A percentile compares a stretch with the other conserved stretches of the same genome.
Conservation (phyloP, 2,329 filamentous ascomycete genomes). For the Pseudogymnoascus sp. region DNA sequence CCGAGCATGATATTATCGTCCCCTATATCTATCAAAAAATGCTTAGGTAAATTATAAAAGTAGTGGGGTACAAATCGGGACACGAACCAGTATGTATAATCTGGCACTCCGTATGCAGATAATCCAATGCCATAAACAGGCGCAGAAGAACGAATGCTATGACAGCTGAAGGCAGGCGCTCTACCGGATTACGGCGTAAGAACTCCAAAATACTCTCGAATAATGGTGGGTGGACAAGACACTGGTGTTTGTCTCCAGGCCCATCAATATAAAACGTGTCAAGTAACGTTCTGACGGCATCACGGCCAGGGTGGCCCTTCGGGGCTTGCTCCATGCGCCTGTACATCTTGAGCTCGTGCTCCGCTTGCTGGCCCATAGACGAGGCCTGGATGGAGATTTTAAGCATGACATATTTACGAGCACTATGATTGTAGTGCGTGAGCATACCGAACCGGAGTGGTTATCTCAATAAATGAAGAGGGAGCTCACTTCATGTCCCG, state of each 20-base stretch:
- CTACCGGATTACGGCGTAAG: slow-evolving; percentile 31
- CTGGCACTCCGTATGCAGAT: slow-evolving; percentile 37
- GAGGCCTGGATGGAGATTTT: slow-evolving; percentile 16
- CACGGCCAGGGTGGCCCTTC: slow-evolving; percentile 28
- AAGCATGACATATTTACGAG: slow-evolving; percentile 17
- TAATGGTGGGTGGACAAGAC: slow-evolving; percentile 36
- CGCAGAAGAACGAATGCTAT: slow-evolving; percentile 32
- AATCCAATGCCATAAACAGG: slow-evolving; percentile 39
- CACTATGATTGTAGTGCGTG: slow-evolving; percentile 12
- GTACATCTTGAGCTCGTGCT: slow-evolving; percentile 38
- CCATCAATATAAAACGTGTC: slow-evolving; percentile 33
- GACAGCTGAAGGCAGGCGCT: slow-evolving; percentile 30
- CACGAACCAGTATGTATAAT: slow-evolving; percentile 39
- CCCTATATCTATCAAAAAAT: slow-evolving; percentile 34
- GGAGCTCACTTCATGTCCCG: slow-evolving; percentile 17
- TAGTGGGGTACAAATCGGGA: background rate
- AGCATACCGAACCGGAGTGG: slow-evolving; percentile 11
- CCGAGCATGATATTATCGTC: slow-evolving; percentile 40
- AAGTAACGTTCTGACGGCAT: slow-evolving; percentile 29
- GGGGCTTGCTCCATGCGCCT: slow-evolving; percentile 29
- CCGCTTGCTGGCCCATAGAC: slow-evolving; percentile 9
- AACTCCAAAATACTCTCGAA: background rate
- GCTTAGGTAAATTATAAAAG: slow-evolving; percentile 11
- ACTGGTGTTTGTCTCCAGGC: slow-evolving; percentile 31
- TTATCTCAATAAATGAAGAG: slow-evolving; percentile 13